Evolutionary conservation across 1,284 basidiomycete species (phyloP).

Genomic region (Apiotrichum mycotoxinovorans): DNA sequence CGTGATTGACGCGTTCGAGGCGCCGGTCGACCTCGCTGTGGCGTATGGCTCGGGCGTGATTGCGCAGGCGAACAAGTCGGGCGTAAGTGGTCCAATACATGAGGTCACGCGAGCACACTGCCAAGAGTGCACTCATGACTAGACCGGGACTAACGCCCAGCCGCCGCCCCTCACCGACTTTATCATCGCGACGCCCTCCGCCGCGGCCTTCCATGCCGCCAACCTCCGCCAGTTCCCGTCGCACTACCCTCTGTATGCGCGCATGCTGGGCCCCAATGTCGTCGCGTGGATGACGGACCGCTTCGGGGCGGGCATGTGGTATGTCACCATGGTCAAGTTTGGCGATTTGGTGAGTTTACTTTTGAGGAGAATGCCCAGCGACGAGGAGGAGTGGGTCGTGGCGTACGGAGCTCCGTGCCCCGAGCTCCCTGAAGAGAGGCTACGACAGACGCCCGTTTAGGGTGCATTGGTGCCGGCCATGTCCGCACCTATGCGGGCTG

Average conservation of each 20-base stretch:
- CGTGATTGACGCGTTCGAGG: conserved; percentile 35
- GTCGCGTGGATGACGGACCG: conserved; percentile 70
- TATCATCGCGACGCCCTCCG: conserved; percentile 87
- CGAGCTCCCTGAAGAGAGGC: too few relatives aligned
- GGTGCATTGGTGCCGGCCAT: too few relatives aligned
- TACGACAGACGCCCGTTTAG: too few relatives aligned
- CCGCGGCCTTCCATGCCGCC: conserved; percentile 87
- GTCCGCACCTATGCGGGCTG: too few relatives aligned
- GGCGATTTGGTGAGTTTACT: conserved; percentile 67
- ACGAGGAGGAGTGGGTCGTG: background rate
- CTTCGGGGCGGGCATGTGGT: conserved; percentile 87
- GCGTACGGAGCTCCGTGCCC: too few relatives aligned
- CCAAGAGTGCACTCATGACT: too few relatives aligned
- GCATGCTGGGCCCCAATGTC: conserved; percentile 68
- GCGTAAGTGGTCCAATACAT: conserved; percentile 23
- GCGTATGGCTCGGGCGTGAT: conserved; percentile 50
- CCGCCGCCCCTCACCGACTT: conserved; percentile 83
- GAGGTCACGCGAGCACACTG: background rate
- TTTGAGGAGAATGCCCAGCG: background rate
- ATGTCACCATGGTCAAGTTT: conserved; percentile 83
- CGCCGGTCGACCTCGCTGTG: conserved; percentile 44
- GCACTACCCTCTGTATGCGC: conserved; percentile 84
- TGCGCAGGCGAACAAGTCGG: conserved; percentile 41
- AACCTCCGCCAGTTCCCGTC: conserved; percentile 85
- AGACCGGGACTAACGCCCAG: too few relatives aligned